Evolutionary conservation across 2,329 filamentous ascomycete species (phyloP), one percentile per base, ranked within the genome.

Genomic region (Colletotrichum scovillei): DNA sequence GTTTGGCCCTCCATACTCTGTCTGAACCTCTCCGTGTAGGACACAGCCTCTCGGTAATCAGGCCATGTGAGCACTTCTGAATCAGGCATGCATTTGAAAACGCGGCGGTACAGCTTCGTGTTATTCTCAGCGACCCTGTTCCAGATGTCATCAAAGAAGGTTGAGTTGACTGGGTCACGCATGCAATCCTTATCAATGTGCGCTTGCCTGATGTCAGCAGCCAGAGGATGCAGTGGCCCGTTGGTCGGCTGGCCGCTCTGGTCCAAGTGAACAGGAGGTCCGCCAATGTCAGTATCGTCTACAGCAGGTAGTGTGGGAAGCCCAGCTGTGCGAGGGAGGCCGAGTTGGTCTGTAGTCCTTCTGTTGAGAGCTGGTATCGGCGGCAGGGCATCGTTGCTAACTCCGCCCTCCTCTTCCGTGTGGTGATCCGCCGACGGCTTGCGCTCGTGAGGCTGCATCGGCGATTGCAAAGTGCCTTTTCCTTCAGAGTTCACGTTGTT

Each of bases 41-140:
- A 88, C 67, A 90, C 88, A 79, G 93, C 97, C 76, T 97, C 93
- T 75, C 94, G 93, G 83, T 99, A 99, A 75, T 97, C 94, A 76
- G 93, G 92, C 97, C 97, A 99, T 56, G 93, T 96, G 75, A 91
- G 92, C 30, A 98, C 97, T 79, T 98, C 95, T 64, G 92, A 98
- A 81, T 99, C 97, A 1, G 97, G 97, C 94, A 97, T 97, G 82
- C 95, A 98, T 59, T 95, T 92, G 86, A 99, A 99, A 9, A 99
- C 96, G 74, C 93, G 91, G 38, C 97, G 93, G 84, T 94, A 99
- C 60, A 99, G 89, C 80, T 95, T 96, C 3, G 97, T 99, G 81
- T 99, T 99, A 85, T 98, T 98, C 75, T 93, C 92, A 0, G 97
- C 97, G 66, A 95, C 92, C 22, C 91, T 89, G 76, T 93, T 92